A percentile compares a stretch with the other conserved stretches of the same genome.
phyloP scores from a whole-genome alignment of 176 grass and related monocot genomes.

The Leersia perrieri region DNA sequence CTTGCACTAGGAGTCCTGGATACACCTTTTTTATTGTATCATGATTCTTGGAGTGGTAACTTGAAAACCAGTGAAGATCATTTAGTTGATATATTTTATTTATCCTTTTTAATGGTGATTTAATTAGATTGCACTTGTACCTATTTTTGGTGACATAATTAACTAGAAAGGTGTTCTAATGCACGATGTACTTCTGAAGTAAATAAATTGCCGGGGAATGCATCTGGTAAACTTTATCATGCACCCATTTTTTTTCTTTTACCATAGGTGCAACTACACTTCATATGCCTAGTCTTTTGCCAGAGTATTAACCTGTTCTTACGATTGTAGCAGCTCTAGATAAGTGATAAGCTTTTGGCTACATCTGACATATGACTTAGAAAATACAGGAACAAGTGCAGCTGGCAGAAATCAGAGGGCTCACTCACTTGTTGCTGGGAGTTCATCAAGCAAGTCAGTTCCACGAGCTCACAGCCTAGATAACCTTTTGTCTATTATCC shows the following conservation, averaged over 20 bases:
- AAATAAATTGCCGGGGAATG: neutral
- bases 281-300: neutral
- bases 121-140: neutral
- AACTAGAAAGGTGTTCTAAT: neutral
- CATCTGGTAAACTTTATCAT: neutral
- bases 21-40: neutral
- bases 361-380: constrained; percentile 18
- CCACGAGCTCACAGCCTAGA: constrained; percentile 40
- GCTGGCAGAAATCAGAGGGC: constrained; percentile 49
- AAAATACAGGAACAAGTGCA: constrained; percentile 32
- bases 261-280: neutral
- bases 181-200: neutral
- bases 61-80: constrained; percentile 5
- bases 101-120: neutral
- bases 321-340: neutral
- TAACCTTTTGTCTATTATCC: constrained; percentile 49
- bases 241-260: neutral
- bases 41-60: neutral
- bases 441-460: constrained; percentile 37
- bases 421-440: constrained; percentile 40
- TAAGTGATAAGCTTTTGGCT: neutral
- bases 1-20: neutral
- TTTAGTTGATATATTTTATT: neutral
- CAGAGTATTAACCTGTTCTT: neutral
- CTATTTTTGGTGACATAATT: neutral